Evolutionary conservation across 2,329 filamentous ascomycete genomes (phyloP).

Genomic region (Phialophora tarda): DNA sequence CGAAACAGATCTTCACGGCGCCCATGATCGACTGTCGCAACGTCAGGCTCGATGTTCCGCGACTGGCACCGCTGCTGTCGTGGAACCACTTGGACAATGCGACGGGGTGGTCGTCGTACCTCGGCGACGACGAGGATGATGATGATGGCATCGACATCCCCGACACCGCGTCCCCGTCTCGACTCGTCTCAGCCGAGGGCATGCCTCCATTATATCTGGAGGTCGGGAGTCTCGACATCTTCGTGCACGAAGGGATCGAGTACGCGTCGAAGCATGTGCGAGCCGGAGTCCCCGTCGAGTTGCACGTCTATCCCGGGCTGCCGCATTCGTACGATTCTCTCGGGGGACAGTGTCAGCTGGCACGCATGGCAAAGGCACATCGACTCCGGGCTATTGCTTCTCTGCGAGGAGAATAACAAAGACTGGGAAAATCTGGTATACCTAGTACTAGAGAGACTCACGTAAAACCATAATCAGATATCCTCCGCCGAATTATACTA

Average conservation of each 20-base stretch:
- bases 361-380: slow-evolving; percentile 29
- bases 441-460: not conserved
- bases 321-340: slow-evolving; percentile 50
- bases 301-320: slow-evolving; percentile 53
- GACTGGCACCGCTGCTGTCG: slow-evolving; percentile 44
- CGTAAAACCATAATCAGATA: not conserved
- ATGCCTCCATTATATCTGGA: slow-evolving; percentile 55
- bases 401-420: not conserved
- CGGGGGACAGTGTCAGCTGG: slow-evolving; percentile 30
- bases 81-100: slow-evolving; percentile 50
- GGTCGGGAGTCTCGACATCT: slow-evolving; percentile 53
- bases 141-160: slow-evolving; percentile 41
- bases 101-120: slow-evolving; percentile 51
- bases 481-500: not conserved
- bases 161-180: slow-evolving; percentile 46
- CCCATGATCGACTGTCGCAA: slow-evolving; percentile 57
- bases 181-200: slow-evolving; percentile 46
- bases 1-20: slow-evolving; percentile 53
- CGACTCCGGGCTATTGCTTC: slow-evolving; percentile 28
- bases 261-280: slow-evolving; percentile 50
- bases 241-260: slow-evolving; percentile 50
- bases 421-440: not conserved
- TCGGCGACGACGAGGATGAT: slow-evolving; percentile 42
- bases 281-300: slow-evolving; percentile 51
- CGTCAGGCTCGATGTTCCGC: slow-evolving; percentile 41